phyloP scores from a whole-genome alignment of 495 filamentous ascomycete genomes.

The Talaromyces wortmannii region DNA sequence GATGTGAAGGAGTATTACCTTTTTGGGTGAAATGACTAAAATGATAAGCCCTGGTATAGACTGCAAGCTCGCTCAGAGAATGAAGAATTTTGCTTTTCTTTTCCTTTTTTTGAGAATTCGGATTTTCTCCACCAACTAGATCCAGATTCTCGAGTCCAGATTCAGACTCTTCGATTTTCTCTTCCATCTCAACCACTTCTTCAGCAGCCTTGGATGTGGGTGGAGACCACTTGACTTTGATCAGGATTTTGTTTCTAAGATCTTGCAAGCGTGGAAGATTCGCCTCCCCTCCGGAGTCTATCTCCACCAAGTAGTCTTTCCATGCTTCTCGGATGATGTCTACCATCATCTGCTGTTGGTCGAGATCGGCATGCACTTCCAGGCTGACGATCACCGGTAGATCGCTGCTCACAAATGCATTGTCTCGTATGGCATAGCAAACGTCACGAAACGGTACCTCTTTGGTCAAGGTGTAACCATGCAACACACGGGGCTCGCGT shows the following conservation, averaged over 20 bases:
- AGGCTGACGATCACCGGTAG: constrained; percentile 83
- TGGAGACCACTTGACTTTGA: constrained; percentile 79
- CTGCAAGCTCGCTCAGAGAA: constrained; percentile 62
- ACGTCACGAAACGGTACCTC: constrained; percentile 80
- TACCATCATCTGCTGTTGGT: constrained; percentile 85
- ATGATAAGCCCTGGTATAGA: constrained; percentile 76
- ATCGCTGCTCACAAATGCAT: constrained; percentile 67
- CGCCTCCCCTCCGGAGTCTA: constrained; percentile 38
- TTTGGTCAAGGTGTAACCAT: constrained; percentile 87
- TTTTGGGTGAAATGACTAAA: constrained; percentile 64
- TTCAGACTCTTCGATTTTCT: constrained; percentile 10
- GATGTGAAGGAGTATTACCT: constrained; percentile 19
- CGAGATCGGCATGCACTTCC: constrained; percentile 72
- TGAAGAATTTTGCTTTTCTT: constrained; percentile 69
- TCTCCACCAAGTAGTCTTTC: constrained; percentile 60
- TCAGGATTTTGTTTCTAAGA: constrained; percentile 69
- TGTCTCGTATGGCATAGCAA: constrained; percentile 69
- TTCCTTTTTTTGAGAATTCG: constrained; percentile 12
- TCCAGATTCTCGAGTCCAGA: neutral
- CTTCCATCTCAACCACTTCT: constrained; percentile 11
- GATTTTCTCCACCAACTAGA: constrained; percentile 7
- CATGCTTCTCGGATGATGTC: constrained; percentile 79
- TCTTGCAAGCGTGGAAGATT: constrained; percentile 58
- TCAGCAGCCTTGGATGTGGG: constrained; percentile 21
- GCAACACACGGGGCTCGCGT: constrained; percentile 70